Conservation (phyloP, 371 early-diverging fungal genomes). For the Mortierella sp. region DNA sequence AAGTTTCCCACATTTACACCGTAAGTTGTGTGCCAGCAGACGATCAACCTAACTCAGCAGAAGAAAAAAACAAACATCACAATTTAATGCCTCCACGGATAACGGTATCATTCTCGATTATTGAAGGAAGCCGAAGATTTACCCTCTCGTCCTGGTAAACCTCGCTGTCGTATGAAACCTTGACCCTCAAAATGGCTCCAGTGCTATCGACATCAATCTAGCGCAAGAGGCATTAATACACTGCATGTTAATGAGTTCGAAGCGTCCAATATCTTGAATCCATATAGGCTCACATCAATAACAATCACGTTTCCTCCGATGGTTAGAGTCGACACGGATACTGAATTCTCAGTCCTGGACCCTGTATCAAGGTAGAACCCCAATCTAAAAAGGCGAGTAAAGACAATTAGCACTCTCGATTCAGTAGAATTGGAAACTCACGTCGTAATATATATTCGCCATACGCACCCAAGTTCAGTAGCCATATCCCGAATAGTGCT, state of each 20-base stretch:
- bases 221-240: neutral
- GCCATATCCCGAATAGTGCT: conserved; percentile 62
- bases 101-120: neutral
- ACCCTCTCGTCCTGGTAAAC: conserved; percentile 66
- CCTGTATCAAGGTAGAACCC: conserved; percentile 67
- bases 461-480: conserved; percentile 51
- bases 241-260: neutral
- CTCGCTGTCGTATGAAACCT: conserved; percentile 70
- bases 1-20: conserved; percentile 54
- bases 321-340: conserved; percentile 66
- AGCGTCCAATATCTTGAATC: neutral
- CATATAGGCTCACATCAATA: conserved; percentile 61
- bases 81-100: neutral
- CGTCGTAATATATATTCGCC: neutral
- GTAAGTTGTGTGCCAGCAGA: conserved; percentile 63
- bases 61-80: neutral
- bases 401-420: neutral
- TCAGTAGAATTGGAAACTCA: neutral
- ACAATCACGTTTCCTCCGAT: conserved; percentile 72
- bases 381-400: conserved; percentile 38
- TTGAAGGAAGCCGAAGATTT: conserved; percentile 3
- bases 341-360: conserved; percentile 57
- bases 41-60: conserved; percentile 62
- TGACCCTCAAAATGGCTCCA: conserved; percentile 61
- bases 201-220: conserved; percentile 71